Conservation (phyloP, 345 rosid species). For the Nephelium lappaceum region DNA sequence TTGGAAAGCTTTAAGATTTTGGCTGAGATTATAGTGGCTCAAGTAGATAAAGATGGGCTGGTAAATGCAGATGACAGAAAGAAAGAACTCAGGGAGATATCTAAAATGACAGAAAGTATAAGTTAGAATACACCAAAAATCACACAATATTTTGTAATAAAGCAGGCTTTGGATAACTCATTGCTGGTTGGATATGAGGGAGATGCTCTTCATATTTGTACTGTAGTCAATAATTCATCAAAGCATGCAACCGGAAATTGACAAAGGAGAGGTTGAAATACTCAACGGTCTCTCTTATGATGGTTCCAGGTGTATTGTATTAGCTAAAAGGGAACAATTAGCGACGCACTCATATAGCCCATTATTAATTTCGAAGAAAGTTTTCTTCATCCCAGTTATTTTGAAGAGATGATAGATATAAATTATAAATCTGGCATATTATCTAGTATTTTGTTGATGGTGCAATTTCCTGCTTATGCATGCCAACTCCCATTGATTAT, state of each 20-base stretch:
- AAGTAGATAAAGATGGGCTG: neutral
- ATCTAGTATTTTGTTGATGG: neutral
- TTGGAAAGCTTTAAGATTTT: slow-evolving; percentile 1
- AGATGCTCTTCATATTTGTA: too few species aligned
- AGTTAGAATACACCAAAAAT: neutral
- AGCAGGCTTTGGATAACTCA: neutral
- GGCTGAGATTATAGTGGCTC: neutral
- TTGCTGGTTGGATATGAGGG: neutral
- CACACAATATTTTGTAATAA: too few species aligned
- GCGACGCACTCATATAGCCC: neutral
- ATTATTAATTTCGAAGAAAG: neutral
- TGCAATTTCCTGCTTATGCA: neutral
- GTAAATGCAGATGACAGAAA: neutral
- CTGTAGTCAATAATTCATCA: neutral
- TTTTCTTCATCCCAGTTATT: neutral
- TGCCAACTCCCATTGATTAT: neutral
- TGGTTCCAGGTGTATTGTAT: neutral
- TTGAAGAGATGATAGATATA: neutral
- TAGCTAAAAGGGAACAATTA: neutral
- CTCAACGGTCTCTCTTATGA: neutral
- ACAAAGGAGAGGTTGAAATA: neutral
- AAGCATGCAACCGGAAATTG: neutral
- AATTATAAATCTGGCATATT: neutral
- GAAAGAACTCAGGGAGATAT: neutral
- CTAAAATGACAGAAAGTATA: too few species aligned